Evolutionary conservation across 148 eudicot genomes (phyloP), one percentile per base, ranked within the genome.

Genomic region (Chenopodium suecicum): DNA sequence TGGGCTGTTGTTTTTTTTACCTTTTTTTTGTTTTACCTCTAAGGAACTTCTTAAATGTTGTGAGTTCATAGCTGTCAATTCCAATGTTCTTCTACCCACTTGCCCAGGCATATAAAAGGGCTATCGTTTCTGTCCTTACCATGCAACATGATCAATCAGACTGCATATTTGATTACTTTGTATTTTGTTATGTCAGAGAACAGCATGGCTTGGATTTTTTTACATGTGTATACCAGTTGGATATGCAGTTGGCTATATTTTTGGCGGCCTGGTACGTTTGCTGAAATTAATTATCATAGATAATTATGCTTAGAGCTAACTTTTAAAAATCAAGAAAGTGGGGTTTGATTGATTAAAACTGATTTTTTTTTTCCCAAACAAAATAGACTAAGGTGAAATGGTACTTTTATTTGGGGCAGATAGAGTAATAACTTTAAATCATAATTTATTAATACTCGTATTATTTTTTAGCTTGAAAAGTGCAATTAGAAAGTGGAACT

Each of bases 161-260:
- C 78, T 27, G 62, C 10, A 37, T 25, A 58, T 60, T 7, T 80
- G 79, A 11, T 46, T 77, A 67, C 44, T 73, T 23, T 80, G 69
- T 76, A 48, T 77, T 46, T 58, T 71, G 47, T 25, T 73, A 80
- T 62, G 37, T 54, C 91, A 96, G 99, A 92, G 86, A 91, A 89
- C 98, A 20, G 90, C 95, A 31, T 96, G 99, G 98, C 93, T 96
- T 83, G 97, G 92, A 84, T 80, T 85, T 68, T 94, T 96, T 82
- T 96, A 94, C 90, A 96, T 92, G 99, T 96, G 98, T 78, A 96
- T 96, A 88, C 99, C 99, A 27, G 89, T 94, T 81, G 99, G 99
- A 84, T 83, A 94, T 79, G 99, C 99, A 46, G 70, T 92, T 85
- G 99, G 99, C 75, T 96, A 96, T 82, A 92, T 96, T 80, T 96